Conservation (phyloP, 805 yeast species). For the Ogataea sp. region DNA sequence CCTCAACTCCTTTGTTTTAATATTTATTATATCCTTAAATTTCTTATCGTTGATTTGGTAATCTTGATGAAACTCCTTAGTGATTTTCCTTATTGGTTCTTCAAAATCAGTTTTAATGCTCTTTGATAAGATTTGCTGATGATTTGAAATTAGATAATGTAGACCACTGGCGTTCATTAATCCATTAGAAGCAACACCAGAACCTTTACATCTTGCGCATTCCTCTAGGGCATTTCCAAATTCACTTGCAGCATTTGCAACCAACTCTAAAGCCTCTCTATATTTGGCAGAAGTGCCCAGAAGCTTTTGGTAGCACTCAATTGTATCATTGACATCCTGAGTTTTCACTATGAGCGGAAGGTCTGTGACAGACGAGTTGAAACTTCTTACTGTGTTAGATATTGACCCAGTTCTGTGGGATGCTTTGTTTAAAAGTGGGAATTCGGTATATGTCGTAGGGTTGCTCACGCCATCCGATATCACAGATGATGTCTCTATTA, state of each 20-base stretch:
- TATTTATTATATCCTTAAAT: conserved; percentile 47
- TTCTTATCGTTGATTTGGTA: conserved; percentile 39
- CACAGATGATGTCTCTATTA: neutral
- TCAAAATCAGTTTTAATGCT: conserved; percentile 48
- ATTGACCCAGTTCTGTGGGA: conserved; percentile 10
- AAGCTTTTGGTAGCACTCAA: conserved; percentile 39
- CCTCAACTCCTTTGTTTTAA: conserved; percentile 44
- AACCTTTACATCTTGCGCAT: conserved; percentile 54
- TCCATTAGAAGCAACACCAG: conserved; percentile 53
- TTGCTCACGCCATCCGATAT: neutral
- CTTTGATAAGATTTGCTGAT: conserved; percentile 61
- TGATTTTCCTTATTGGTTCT: conserved; percentile 39
- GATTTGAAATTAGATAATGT: conserved; percentile 69
- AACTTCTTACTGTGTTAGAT: conserved; percentile 29
- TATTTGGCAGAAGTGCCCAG: conserved; percentile 38
- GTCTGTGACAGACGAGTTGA: conserved; percentile 45
- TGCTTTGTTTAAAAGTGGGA: neutral
- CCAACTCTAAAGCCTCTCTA: conserved; percentile 34
- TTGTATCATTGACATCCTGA: conserved; percentile 46
- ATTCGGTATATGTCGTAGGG: conserved; percentile 4
- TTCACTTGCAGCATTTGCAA: conserved; percentile 57
- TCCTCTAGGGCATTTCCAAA: conserved; percentile 66
- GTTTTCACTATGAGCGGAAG: conserved; percentile 53
- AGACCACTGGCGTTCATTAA: conserved; percentile 67
- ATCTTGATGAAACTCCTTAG: conserved; percentile 35